Percentiles rank a stretch among this genome's conserved stretches.
Conservation (phyloP, 2,329 filamentous ascomycete genomes). For the Ceratocystiopsis brevicomis region DNA sequence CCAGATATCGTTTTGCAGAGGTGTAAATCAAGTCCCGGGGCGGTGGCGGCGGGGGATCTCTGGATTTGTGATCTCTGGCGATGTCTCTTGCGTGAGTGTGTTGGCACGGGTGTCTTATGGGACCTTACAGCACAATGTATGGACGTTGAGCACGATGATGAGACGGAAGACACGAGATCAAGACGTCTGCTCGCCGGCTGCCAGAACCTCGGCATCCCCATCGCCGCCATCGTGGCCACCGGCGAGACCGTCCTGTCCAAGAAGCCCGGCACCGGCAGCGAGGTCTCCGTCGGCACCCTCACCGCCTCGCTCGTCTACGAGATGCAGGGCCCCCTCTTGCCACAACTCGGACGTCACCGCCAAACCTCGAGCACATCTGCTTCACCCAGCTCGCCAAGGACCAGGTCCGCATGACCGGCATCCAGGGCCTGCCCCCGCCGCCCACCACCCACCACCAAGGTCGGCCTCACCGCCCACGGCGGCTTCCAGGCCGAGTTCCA, state of each 20-base stretch:
- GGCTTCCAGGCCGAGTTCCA: slow-evolving; percentile 12
- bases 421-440: slow-evolving; percentile 16
- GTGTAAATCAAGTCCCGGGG: too few species aligned
- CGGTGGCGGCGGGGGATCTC: too few species aligned
- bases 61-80: too few species aligned
- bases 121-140: too few species aligned
- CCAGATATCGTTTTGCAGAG: too few species aligned
- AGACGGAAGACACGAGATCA: too few species aligned
- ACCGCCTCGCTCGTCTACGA: slow-evolving; percentile 18
- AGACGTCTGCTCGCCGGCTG: slow-evolving; percentile 22
- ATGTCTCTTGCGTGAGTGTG: too few species aligned
- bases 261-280: slow-evolving; percentile 11
- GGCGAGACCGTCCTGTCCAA: slow-evolving; percentile 17
- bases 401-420: slow-evolving; percentile 15
- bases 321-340: slow-evolving; percentile 20
- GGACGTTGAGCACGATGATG: too few species aligned
- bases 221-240: slow-evolving; percentile 27
- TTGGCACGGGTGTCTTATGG: too few species aligned
- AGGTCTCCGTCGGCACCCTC: slow-evolving; percentile 7
- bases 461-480: slow-evolving; percentile 8
- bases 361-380: slow-evolving; percentile 12
- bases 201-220: slow-evolving; percentile 24
- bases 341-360: slow-evolving; percentile 17
- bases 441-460: slow-evolving; percentile 17
- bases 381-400: slow-evolving; percentile 26